Percentiles rank a stretch among this genome's conserved stretches.
These are phyloP conservation scores for Diphasiastrum complanatum DNA, from an alignment of 83 land plant species.

Conservation along the genomic window DNA sequence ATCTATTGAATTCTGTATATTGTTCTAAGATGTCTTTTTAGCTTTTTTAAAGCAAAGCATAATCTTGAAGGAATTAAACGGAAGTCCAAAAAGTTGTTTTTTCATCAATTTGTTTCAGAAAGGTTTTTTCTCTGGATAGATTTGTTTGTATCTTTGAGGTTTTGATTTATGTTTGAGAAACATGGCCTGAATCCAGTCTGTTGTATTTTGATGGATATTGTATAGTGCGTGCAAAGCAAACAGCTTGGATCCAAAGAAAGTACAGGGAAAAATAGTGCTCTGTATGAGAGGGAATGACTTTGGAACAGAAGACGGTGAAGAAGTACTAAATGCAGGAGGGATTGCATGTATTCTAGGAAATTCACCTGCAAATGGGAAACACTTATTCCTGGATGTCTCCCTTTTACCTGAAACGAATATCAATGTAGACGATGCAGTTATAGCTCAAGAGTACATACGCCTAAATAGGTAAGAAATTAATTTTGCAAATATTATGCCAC, in stretches of 20 bases:
- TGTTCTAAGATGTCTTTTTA: too few relatives aligned
- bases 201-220: not conserved
- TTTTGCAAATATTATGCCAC: too few relatives aligned
- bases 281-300: slow-evolving; percentile 45
- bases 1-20: too few relatives aligned
- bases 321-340: slow-evolving; percentile 59
- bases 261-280: slow-evolving; percentile 48
- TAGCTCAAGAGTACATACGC: not conserved
- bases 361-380: too few relatives aligned
- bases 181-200: not conserved
- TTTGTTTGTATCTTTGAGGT: not conserved
- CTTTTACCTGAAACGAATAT: too few relatives aligned
- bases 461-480: not conserved
- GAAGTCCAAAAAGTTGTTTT: too few relatives aligned
- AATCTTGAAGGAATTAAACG: too few relatives aligned
- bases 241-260: slow-evolving; percentile 50
- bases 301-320: slow-evolving; percentile 42
- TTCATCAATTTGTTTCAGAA: not conserved
- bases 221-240: slow-evolving; percentile 56
- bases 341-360: slow-evolving; percentile 27
- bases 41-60: too few relatives aligned
- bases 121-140: not conserved
- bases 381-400: too few relatives aligned
- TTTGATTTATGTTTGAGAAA: not conserved
- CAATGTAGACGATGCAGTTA: not conserved